Evolutionary conservation across 1,284 basidiomycete genomes (phyloP).

Genomic region (Ustilago curta): DNA sequence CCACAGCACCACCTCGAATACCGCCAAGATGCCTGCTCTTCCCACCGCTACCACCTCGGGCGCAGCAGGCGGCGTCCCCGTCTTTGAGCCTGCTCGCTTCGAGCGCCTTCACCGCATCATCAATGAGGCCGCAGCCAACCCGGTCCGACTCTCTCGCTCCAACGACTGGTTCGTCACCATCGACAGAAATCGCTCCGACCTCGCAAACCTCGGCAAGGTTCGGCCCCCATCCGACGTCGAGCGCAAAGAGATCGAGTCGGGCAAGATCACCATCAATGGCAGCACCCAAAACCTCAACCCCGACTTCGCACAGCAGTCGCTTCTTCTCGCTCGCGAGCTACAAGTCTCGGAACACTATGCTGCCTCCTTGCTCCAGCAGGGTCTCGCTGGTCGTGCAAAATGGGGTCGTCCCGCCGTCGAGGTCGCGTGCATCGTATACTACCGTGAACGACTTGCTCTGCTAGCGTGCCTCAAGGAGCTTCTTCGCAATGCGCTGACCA

Average conservation of each 20-base stretch:
- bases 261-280: constrained; percentile 63
- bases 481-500: constrained; percentile 58
- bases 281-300: constrained; percentile 57
- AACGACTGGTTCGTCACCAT: constrained; percentile 66
- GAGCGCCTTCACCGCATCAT: constrained; percentile 61
- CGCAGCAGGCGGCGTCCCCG: constrained; percentile 31
- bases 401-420: constrained; percentile 64
- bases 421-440: constrained; percentile 63
- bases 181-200: constrained; percentile 57
- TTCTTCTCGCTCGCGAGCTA: constrained; percentile 60
- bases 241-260: constrained; percentile 63
- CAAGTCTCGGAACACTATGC: constrained; percentile 65
- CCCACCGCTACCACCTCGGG: constrained; percentile 29
- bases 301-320: constrained; percentile 65
- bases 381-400: constrained; percentile 55
- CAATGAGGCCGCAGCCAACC: constrained; percentile 49
- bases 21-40: constrained; percentile 24
- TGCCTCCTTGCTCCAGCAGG: constrained; percentile 66
- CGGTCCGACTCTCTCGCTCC: constrained; percentile 49
- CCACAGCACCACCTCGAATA: neutral
- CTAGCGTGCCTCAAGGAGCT: constrained; percentile 64
- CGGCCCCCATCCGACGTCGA: constrained; percentile 57
- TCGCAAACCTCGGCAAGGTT: constrained; percentile 61
- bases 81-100: constrained; percentile 63
- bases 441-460: constrained; percentile 64